These are phyloP conservation scores for Hypoxylon rickii DNA, from an alignment of 495 filamentous ascomycete genomes.

Conservation along the genomic window DNA sequence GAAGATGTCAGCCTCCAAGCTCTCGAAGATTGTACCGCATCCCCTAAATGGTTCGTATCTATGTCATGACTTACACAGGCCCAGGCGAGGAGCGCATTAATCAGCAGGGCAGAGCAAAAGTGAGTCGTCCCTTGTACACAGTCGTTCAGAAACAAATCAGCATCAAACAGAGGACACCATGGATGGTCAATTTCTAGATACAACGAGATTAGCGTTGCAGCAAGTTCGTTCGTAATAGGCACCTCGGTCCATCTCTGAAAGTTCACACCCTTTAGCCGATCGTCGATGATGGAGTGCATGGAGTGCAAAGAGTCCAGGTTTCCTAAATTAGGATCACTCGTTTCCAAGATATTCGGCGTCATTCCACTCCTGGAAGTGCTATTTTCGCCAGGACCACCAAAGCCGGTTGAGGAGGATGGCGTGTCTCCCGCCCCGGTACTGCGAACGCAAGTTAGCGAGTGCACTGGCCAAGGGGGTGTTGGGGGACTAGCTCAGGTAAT, in stretches of 20 bases:
- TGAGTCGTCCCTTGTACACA: slow-evolving; percentile 17
- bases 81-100: slow-evolving; percentile 27
- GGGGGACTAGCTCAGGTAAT: too few species aligned
- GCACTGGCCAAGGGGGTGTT: neutral
- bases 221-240: slow-evolving; percentile 28
- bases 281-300: slow-evolving; percentile 18
- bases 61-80: slow-evolving; percentile 22
- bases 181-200: slow-evolving; percentile 32
- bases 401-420: slow-evolving; percentile 8
- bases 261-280: slow-evolving; percentile 24
- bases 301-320: slow-evolving; percentile 15
- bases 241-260: slow-evolving; percentile 29
- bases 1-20: slow-evolving; percentile 4
- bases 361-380: neutral
- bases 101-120: slow-evolving; percentile 29
- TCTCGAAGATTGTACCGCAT: neutral
- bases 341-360: neutral
- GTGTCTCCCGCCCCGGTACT: slow-evolving; percentile 7
- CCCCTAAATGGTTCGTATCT: neutral
- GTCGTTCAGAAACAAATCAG: slow-evolving; percentile 34
- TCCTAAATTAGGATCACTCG: slow-evolving; percentile 4
- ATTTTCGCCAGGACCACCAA: neutral
- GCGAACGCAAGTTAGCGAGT: slow-evolving; percentile 5
- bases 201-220: slow-evolving; percentile 23
- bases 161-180: slow-evolving; percentile 30